Evolutionary conservation across 1,284 basidiomycete genomes (phyloP), one percentile per base, ranked within the genome.

Genomic region (Puccinia polysora): DNA sequence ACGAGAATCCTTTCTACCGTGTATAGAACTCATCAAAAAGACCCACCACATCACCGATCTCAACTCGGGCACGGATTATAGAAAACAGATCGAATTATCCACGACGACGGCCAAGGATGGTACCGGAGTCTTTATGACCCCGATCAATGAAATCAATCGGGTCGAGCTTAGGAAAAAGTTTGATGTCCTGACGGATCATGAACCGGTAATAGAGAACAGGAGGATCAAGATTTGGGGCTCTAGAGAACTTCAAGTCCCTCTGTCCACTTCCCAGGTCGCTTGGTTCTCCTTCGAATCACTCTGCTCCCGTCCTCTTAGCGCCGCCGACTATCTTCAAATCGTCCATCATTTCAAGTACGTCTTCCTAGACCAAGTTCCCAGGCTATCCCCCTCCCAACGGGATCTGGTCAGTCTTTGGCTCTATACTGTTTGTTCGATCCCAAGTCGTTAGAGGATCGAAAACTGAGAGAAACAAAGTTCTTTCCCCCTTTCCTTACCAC

Each of bases 261-360:
- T 59, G 4, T 75, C 75, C n/a, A 78, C 77, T 1, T 71, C 73
- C 34, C 84, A 83, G 50, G 86, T 95, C 49, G 96, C 96, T 1
- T 87, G 87, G 79, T 97, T 98, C 81, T 84, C 83, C 8, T 99
- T 99, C 79, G 79, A 86, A 23, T 87, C 95, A 76, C 83, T 99
- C 20, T 99, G 96, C 79, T 91, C 90, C 5, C 85, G 86, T 76
- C 90, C 95, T 0, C 82, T 95, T 77, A 90, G 89, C 76, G 95
- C 96, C 18, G 91, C 92, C 5, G 96, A 99, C 81, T 99, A 97
- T 80, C 81, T 99, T 50, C 92, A 97, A 81, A 86, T 99, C 73
- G 96, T 94, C 32, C 86, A 86, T 77, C 86, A 83, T 50, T 99
- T 96, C 79, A 83, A 84, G 58, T 94, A 91, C 7, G 84, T 99